phyloP scores from a whole-genome alignment of 139 green algal species.

The Medakamo hakoo region DNA sequence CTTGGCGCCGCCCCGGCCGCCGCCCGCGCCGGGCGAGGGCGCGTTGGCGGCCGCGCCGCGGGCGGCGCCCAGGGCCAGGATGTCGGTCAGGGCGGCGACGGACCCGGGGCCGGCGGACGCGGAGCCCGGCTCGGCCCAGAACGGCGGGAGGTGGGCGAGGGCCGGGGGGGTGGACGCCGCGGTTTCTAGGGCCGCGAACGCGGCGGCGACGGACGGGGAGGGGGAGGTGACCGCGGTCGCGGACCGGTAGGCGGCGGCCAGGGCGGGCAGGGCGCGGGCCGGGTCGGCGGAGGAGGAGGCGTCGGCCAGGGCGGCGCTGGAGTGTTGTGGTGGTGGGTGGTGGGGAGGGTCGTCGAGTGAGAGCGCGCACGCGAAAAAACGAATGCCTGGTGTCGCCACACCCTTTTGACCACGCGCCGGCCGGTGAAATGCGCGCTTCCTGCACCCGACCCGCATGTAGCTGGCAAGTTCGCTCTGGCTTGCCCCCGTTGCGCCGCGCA shows the following conservation, averaged over 20 bases:
- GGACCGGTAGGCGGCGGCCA: background rate
- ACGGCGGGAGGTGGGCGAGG: background rate
- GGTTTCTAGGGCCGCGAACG: background rate
- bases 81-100: background rate
- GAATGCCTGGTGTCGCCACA: background rate
- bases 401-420: too few relatives aligned
- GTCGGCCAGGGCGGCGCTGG: background rate
- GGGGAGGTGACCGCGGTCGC: background rate
- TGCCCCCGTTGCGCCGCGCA: too few relatives aligned
- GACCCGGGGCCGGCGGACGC: background rate
- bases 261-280: background rate
- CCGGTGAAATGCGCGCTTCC: too few relatives aligned
- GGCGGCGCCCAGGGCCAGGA: background rate
- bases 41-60: too few relatives aligned
- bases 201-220: background rate
- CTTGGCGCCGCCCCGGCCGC: background rate
- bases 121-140: too few relatives aligned
- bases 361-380: background rate
- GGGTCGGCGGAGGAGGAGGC: background rate
- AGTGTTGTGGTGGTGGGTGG: background rate
- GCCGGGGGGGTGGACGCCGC: too few relatives aligned
- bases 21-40: too few relatives aligned
- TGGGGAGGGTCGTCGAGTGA: background rate
- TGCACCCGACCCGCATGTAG: too few relatives aligned
- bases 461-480: too few relatives aligned